Percentiles rank a stretch among this genome's conserved stretches.
Evolutionary conservation across 1,139 yeast genomes (phyloP).

Genomic region (Pichia sp.): DNA sequence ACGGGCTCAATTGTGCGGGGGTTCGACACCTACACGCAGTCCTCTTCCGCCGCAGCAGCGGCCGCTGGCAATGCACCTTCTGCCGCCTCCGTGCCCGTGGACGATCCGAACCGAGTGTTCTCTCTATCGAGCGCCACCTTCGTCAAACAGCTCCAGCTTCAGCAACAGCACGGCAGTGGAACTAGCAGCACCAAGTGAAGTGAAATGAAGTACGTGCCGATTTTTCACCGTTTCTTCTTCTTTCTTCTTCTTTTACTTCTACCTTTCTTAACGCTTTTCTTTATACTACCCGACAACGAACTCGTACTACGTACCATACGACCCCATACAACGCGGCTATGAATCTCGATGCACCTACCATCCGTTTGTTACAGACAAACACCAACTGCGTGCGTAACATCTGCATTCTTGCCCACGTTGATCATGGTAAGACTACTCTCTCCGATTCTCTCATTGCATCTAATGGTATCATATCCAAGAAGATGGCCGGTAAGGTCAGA

Average conservation of each 20-base stretch:
- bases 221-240: too few species aligned
- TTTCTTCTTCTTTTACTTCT: background rate
- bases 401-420: conserved; percentile 96
- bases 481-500: conserved; percentile 92
- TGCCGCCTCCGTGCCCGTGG: background rate
- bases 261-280: background rate
- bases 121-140: conserved; percentile 10
- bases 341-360: conserved; percentile 55
- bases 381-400: conserved; percentile 75
- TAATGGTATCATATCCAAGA: conserved; percentile 91
- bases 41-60: conserved; percentile 1
- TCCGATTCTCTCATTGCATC: conserved; percentile 91
- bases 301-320: too few species aligned
- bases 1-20: conserved; percentile 86
- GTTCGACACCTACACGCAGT: conserved; percentile 41
- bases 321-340: too few species aligned
- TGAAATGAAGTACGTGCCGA: background rate
- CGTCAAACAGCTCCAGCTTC: conserved; percentile 2
- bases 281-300: background rate
- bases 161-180: background rate
- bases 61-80: conserved; percentile 2
- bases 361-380: conserved; percentile 59
- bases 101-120: conserved; percentile 4
- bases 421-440: conserved; percentile 95
- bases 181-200: background rate